phyloP scores from a whole-genome alignment of 2,329 filamentous ascomycete genomes.

The Ploettnerulaceae sp. region DNA sequence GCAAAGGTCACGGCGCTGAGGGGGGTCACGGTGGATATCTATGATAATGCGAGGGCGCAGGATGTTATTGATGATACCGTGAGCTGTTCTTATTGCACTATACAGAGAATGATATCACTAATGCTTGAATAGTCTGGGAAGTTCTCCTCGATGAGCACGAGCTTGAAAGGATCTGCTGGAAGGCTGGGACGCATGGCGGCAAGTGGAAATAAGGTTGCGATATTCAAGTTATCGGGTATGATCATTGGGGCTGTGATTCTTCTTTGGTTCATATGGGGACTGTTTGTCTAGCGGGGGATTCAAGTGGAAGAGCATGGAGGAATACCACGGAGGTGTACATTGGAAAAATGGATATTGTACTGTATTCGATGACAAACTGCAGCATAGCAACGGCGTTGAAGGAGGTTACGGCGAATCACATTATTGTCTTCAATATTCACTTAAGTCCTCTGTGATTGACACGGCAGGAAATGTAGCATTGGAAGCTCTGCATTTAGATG shows the following conservation, averaged over 20 bases:
- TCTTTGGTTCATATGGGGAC: constrained; percentile 54
- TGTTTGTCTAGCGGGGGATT: constrained; percentile 26
- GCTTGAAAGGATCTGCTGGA: constrained; percentile 76
- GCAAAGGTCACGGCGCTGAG: constrained; percentile 88
- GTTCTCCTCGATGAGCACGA: constrained; percentile 80
- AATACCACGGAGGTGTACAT: neutral
- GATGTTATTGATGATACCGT: constrained; percentile 84
- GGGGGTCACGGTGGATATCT: constrained; percentile 94
- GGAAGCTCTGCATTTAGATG: constrained; percentile 3
- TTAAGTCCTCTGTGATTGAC: neutral
- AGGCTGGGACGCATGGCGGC: constrained; percentile 87
- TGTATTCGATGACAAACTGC: constrained; percentile 22
- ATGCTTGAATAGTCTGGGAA: constrained; percentile 63
- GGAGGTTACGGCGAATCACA: neutral
- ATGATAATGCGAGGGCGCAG: constrained; percentile 89
- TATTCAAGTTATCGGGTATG: constrained; percentile 84
- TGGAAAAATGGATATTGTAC: constrained; percentile 12
- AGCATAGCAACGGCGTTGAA: constrained; percentile 33
- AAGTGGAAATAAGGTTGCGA: constrained; percentile 83
- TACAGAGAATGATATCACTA: constrained; percentile 4
- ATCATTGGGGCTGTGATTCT: constrained; percentile 67
- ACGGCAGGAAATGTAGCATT: neutral
- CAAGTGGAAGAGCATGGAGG: neutral
- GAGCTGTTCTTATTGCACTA: constrained; percentile 36
- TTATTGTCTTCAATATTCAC: too few species aligned